Conservation (phyloP, 495 filamentous ascomycete species). For the Immersiella caudata region DNA sequence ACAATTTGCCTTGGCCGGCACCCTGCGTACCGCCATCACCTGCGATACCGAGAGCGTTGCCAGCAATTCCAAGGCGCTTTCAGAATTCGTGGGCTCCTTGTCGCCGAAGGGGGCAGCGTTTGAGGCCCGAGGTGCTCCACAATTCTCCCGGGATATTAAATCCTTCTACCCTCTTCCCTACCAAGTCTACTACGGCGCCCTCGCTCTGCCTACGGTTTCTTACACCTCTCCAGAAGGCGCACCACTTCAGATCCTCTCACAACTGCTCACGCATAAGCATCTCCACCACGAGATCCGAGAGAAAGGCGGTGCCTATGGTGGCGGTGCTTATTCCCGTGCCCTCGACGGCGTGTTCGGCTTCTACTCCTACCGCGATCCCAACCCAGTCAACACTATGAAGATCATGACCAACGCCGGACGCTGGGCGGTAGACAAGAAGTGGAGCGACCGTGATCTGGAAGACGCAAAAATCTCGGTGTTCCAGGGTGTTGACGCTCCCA, state of each 20-base stretch:
- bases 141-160: constrained; percentile 56
- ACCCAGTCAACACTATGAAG: constrained; percentile 82
- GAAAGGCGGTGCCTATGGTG: constrained; percentile 96
- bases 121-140: constrained; percentile 34
- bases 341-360: constrained; percentile 87
- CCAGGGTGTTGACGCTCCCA: constrained; percentile 91
- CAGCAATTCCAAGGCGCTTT: constrained; percentile 72
- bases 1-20: constrained; percentile 66
- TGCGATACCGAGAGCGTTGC: constrained; percentile 72
- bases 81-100: constrained; percentile 68
- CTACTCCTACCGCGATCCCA: constrained; percentile 97
- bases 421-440: constrained; percentile 81
- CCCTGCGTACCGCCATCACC: constrained; percentile 79
- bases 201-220: constrained; percentile 79
- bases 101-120: constrained; percentile 47
- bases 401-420: constrained; percentile 82
- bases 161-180: constrained; percentile 94
- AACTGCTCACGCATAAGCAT: constrained; percentile 95
- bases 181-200: constrained; percentile 90
- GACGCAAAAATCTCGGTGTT: constrained; percentile 96
- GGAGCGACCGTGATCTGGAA: constrained; percentile 86
- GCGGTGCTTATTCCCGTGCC: constrained; percentile 78
- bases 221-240: constrained; percentile 77
- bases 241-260: constrained; percentile 81
- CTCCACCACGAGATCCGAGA: constrained; percentile 97